phyloP scores from a whole-genome alignment of 148 eudicot genomes.

The Rhododendron griersonianum region DNA sequence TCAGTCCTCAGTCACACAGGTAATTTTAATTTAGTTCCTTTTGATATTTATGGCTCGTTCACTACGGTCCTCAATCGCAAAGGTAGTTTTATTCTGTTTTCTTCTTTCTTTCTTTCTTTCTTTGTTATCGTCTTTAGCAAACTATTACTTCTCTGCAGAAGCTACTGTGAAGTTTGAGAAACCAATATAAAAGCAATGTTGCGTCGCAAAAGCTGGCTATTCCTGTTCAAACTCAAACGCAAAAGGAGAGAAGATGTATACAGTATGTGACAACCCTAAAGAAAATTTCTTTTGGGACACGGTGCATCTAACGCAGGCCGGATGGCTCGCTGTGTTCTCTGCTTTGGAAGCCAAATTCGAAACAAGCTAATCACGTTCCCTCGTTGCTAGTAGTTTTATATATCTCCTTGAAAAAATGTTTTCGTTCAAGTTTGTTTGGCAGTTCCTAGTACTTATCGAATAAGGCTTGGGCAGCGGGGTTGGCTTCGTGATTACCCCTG shows the following conservation, averaged over 20 bases:
- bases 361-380: background rate
- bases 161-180: background rate
- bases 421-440: too few relatives aligned
- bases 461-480: too few relatives aligned
- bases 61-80: too few relatives aligned
- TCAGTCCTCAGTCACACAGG: slow-evolving; percentile 41
- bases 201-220: background rate
- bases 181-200: background rate
- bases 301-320: background rate
- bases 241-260: background rate
- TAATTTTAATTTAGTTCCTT: background rate
- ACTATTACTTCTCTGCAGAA: background rate
- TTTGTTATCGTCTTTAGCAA: too few relatives aligned
- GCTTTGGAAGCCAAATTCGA: background rate
- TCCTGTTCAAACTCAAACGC: background rate
- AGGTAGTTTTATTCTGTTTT: too few relatives aligned
- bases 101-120: too few relatives aligned
- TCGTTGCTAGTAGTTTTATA: too few relatives aligned
- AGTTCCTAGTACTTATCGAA: too few relatives aligned
- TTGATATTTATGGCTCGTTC: too few relatives aligned
- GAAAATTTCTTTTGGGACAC: background rate
- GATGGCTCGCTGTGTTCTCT: background rate
- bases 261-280: background rate
- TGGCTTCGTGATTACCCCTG: too few relatives aligned
- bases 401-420: too few relatives aligned